phyloP scores from a whole-genome alignment of 768 basidiomycete genomes.

The Aureoboletus auriporus region DNA sequence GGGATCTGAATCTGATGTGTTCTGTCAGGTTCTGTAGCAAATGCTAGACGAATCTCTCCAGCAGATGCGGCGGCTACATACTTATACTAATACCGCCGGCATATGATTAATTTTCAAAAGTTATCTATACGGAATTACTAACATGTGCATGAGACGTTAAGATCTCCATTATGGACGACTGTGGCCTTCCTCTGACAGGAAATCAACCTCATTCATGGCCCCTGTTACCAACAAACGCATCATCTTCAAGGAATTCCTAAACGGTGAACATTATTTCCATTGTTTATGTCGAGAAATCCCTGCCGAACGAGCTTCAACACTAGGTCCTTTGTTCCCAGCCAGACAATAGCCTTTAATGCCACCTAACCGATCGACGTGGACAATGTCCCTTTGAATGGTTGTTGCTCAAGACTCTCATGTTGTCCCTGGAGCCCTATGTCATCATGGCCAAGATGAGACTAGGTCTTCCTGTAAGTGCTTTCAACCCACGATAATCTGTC shows the following conservation, averaged over 20 bases:
- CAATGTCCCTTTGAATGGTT: slow-evolving; percentile 40
- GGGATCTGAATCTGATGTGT: too few relatives aligned
- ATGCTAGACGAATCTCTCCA: too few relatives aligned
- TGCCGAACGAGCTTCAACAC: not conserved
- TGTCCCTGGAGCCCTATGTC: slow-evolving; percentile 46
- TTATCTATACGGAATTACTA: too few relatives aligned
- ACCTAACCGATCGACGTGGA: slow-evolving; percentile 48
- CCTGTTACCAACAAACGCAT: slow-evolving; percentile 2
- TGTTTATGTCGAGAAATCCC: not conserved
- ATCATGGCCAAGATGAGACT: slow-evolving; percentile 37
- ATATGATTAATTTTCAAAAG: too few relatives aligned
- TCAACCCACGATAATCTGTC: not conserved
- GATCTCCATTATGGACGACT: not conserved
- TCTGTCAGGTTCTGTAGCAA: too few relatives aligned
- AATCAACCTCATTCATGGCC: not conserved
- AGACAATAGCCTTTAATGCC: slow-evolving; percentile 43
- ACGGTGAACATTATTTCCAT: not conserved
- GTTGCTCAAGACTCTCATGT: slow-evolving; percentile 46
- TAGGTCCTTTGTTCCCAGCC: slow-evolving; percentile 27
- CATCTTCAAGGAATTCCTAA: not conserved
- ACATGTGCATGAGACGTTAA: not conserved
- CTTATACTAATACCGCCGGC: too few relatives aligned
- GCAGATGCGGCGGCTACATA: too few relatives aligned
- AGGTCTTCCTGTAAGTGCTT: not conserved
- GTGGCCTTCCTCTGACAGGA: not conserved